Evolutionary conservation across 2,329 filamentous ascomycete species (phyloP).

Genomic region (Fusarium sp.): DNA sequence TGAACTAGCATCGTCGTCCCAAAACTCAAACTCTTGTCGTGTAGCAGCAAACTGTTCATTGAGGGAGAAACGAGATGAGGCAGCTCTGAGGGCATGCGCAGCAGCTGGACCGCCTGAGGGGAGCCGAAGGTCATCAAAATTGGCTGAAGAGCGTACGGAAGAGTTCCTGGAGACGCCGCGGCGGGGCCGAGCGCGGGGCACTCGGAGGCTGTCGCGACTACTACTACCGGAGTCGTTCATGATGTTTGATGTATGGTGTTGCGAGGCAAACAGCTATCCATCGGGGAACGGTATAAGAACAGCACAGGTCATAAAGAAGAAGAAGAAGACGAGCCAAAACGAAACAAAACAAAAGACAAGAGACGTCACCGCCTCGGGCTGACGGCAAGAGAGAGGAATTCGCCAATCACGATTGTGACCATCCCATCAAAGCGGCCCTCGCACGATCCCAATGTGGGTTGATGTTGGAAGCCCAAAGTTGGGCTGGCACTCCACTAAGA

Average conservation of each 20-base stretch:
- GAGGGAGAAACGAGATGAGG: conserved; percentile 62
- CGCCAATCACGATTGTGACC: conserved; percentile 43
- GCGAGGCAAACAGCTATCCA: conserved; percentile 20
- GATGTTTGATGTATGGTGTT: conserved; percentile 24
- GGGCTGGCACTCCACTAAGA: conserved; percentile 11
- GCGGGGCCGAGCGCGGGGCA: conserved; percentile 46
- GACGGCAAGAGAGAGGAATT: conserved; percentile 28
- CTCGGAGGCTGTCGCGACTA: conserved; percentile 50
- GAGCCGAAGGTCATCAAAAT: conserved; percentile 42
- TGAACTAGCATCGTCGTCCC: conserved; percentile 64
- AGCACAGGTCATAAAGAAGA: not conserved
- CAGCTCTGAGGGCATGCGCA: conserved; percentile 52
- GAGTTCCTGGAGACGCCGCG: conserved; percentile 39
- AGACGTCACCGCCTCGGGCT: conserved; percentile 37
- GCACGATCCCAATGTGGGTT: conserved; percentile 40
- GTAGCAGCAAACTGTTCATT: conserved; percentile 65
- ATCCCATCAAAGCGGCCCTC: conserved; percentile 39
- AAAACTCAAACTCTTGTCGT: conserved; percentile 62
- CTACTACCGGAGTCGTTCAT: conserved; percentile 49
- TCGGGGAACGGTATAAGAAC: conserved; percentile 1
- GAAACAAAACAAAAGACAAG: not conserved
- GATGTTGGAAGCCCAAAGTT: conserved; percentile 19
- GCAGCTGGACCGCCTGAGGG: conserved; percentile 32
- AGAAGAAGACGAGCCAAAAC: not conserved
- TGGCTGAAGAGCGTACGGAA: conserved; percentile 47